Evolutionary conservation across 768 basidiomycete species (phyloP).

Genomic region (Phlebiopsis flavidoalba): DNA sequence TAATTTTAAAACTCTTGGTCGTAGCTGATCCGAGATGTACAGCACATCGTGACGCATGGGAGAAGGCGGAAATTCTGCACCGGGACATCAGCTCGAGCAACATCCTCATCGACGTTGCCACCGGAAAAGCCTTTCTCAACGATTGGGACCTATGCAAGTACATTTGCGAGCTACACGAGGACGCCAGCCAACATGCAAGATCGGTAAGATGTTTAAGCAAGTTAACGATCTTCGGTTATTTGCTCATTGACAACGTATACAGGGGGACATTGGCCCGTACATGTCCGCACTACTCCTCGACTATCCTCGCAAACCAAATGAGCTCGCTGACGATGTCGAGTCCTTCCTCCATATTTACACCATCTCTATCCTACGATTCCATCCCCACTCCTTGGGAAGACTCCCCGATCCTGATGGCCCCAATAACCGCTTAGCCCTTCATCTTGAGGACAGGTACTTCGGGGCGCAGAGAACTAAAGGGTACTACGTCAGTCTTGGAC

Average conservation of each 20-base stretch:
- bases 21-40: neutral
- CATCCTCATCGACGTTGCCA: constrained; percentile 12
- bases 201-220: neutral
- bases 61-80: constrained; percentile 12
- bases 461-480: no score
- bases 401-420: neutral
- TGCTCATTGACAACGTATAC: neutral
- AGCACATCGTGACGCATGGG: constrained; percentile 11
- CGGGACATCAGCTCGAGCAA: constrained; percentile 17
- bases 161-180: neutral
- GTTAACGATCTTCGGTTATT: neutral
- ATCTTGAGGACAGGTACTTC: neutral
- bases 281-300: neutral
- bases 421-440: neutral
- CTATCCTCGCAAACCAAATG: constrained; percentile 4
- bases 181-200: neutral
- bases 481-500: no score
- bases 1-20: neutral
- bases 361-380: neutral
- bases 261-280: constrained; percentile 1
- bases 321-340: constrained; percentile 4
- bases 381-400: neutral
- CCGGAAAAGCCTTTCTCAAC: neutral
- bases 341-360: neutral
- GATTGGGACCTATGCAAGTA: constrained; percentile 10